Conservation (phyloP, 108 stramenopile species). For the Cyclotella distinguenda region DNA sequence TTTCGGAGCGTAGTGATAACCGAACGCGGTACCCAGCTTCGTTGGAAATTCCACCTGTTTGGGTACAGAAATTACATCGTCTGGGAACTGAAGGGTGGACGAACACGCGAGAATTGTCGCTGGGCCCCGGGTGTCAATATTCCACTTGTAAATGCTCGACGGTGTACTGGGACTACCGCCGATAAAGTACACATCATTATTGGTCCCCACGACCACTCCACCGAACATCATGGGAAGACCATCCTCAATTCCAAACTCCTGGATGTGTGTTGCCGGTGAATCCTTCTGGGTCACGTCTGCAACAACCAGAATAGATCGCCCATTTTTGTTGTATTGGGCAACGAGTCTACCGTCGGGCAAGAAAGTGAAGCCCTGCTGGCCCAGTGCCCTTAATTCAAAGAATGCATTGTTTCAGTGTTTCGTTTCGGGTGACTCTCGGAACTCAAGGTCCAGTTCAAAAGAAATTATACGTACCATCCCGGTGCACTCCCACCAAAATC, state of each 20-base stretch:
- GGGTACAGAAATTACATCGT: constrained; percentile 58
- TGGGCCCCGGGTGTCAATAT: constrained; percentile 20
- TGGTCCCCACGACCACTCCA: constrained; percentile 28
- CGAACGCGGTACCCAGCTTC: constrained; percentile 56
- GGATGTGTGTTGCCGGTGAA: constrained; percentile 17
- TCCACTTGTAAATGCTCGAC: constrained; percentile 62
- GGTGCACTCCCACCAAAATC: constrained; percentile 70
- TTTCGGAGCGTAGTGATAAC: constrained; percentile 71
- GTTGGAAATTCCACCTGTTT: constrained; percentile 66
- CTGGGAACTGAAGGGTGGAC: constrained; percentile 41
- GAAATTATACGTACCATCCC: constrained; percentile 43
- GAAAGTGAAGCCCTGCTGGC: constrained; percentile 61
- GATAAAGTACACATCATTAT: constrained; percentile 61
- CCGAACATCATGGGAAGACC: constrained; percentile 67
- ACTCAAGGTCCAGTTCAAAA: background rate
- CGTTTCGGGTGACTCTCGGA: constrained; percentile 4
- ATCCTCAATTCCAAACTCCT: constrained; percentile 36
- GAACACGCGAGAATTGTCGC: constrained; percentile 53
- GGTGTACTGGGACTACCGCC: constrained; percentile 59
- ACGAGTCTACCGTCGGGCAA: constrained; percentile 58
- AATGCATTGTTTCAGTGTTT: constrained; percentile 10
- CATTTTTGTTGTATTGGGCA: constrained; percentile 55
- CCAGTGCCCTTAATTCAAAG: constrained; percentile 41
- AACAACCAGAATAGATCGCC: constrained; percentile 47
- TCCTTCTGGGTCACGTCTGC: constrained; percentile 35